Conservation (phyloP, 345 rosid species). For the Lenwebbia sp. region DNA sequence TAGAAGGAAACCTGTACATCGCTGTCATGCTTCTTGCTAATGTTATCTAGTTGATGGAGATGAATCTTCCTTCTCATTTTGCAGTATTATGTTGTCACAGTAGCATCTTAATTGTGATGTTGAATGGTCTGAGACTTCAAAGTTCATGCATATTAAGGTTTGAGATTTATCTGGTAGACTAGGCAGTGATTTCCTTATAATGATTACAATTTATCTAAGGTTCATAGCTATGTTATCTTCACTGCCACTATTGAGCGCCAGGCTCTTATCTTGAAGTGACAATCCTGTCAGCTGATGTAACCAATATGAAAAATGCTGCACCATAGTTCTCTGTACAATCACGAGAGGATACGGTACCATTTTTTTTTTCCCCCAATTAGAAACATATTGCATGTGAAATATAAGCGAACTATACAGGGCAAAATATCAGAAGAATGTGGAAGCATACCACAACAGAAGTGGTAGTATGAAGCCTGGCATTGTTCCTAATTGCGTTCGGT, state of each 20-base stretch:
- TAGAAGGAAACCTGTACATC: background rate
- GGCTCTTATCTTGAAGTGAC: background rate
- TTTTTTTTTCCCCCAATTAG: background rate
- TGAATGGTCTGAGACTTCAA: no score
- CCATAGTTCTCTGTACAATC: background rate
- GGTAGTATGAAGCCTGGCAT: conserved; percentile 69
- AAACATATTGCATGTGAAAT: background rate
- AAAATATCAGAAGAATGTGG: conserved; percentile 94
- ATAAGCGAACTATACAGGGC: conserved; percentile 41
- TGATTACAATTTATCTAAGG: background rate
- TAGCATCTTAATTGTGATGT: no score
- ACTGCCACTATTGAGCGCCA: background rate
- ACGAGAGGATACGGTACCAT: background rate
- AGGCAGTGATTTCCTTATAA: no score
- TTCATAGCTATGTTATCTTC: background rate
- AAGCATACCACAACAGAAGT: conserved; percentile 89
- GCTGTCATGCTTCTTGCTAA: background rate
- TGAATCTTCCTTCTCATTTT: background rate
- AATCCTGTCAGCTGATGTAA: background rate
- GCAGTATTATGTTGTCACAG: no score
- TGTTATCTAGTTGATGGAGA: background rate
- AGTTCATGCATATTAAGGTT: no score
- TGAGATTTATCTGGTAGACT: no score
- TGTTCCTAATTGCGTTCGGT: conserved; percentile 87
- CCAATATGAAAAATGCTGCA: background rate